Evolutionary conservation across 2,329 filamentous ascomycete species (phyloP), one percentile per base, ranked within the genome.

Genomic region (Magnaporthiopsis poae): DNA sequence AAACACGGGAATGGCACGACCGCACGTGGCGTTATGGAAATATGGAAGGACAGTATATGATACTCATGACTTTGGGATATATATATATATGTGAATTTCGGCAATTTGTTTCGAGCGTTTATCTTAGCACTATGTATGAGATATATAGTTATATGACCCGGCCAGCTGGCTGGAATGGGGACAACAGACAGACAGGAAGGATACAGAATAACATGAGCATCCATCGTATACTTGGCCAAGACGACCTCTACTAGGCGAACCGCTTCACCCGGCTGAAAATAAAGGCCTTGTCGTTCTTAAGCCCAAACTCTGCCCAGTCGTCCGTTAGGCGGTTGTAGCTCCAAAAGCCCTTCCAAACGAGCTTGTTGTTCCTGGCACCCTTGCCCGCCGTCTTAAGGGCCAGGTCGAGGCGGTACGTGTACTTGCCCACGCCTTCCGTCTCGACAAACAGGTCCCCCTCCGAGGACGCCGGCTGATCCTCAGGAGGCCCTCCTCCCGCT

Each of bases 261-360:
- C 85, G 87, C 75, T 80, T 84, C 4, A 90, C 87, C 15, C 87
- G 79, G 72, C 87, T 89, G 71, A 88, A 90, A 73, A 88, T 86
- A 72, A 85, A 90, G 0, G 87, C 81, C 75, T 87, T 88, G 67
- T 87, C 81, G 70, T 89, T 85, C 74, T 82, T 84, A 59, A 87
- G 76, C 18, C 78, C 76, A 77, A 98, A 98, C 77, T 91, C 89
- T 4, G 83, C 91, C 90, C 91, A 95, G 77, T 97, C 93, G 75
- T 96, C 92, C 9, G 92, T 96, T 73, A 96, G 77, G 71, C 86
- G 85, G 74, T 98, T 96, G 74, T 96, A 94, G 78, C 89, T 94
- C 86, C 91, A 96, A 75, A 93, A 97, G 0, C 90, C 89, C 72
- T 90, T 89, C 94, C 95, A 99, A 0, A 81, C 79, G 64, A 99